A percentile compares a stretch with the other conserved stretches of the same genome.
These are phyloP conservation scores for Xanthoconium purpureum DNA, from an alignment of 768 basidiomycete genomes.

Conservation along the genomic window DNA sequence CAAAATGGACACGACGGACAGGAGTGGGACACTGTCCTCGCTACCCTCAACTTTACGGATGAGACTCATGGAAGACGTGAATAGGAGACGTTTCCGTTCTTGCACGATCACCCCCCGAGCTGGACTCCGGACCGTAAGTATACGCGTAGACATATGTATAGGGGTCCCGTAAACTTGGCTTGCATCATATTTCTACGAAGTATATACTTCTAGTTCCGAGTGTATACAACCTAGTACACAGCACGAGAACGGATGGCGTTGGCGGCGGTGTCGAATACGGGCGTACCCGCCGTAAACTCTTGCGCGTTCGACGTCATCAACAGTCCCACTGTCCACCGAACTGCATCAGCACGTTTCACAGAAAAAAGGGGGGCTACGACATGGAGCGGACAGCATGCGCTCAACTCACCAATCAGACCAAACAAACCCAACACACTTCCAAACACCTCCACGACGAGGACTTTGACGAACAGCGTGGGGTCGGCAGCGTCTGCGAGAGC, in stretches of 20 bases:
- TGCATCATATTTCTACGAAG: neutral
- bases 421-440: slow-evolving; percentile 90
- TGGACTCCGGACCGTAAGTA: slow-evolving; percentile 2
- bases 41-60: slow-evolving; percentile 20
- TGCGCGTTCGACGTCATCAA: slow-evolving; percentile 70
- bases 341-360: neutral
- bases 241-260: slow-evolving; percentile 32
- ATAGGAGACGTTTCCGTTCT: neutral
- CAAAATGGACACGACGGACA: slow-evolving; percentile 15
- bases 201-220: neutral
- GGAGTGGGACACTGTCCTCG: slow-evolving; percentile 32
- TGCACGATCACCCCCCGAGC: slow-evolving; percentile 5
- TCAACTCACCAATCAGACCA: slow-evolving; percentile 79
- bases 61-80: neutral
- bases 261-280: slow-evolving; percentile 29
- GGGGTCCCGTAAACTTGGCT: no score
- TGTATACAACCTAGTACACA: slow-evolving; percentile 25
- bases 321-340: slow-evolving; percentile 58
- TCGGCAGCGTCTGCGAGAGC: slow-evolving; percentile 95
- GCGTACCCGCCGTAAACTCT: slow-evolving; percentile 47
- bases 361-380: neutral
- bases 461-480: slow-evolving; percentile 92
- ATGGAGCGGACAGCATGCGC: neutral
- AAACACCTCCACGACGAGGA: slow-evolving; percentile 94
- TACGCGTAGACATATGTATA: neutral